phyloP scores from a whole-genome alignment of 768 basidiomycete genomes.

The Mycena polygramma region DNA sequence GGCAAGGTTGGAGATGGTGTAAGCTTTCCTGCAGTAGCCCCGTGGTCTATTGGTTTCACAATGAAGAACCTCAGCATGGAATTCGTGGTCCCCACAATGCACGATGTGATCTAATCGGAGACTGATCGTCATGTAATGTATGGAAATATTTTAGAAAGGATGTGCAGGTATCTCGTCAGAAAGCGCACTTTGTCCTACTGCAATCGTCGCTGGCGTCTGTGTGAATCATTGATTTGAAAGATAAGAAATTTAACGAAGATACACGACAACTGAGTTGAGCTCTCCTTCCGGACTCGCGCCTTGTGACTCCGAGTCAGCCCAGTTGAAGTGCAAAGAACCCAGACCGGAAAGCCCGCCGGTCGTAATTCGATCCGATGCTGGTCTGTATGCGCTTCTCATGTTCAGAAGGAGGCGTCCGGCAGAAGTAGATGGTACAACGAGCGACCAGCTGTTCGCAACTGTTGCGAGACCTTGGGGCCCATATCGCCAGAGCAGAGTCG shows the following conservation, averaged over 20 bases:
- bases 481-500: slow-evolving; percentile 35
- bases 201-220: too few species aligned
- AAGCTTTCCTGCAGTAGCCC: slow-evolving; percentile 43
- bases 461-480: slow-evolving; percentile 32
- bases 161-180: too few species aligned
- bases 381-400: slow-evolving; percentile 25
- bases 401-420: slow-evolving; percentile 34
- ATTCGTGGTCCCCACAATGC: slow-evolving; percentile 26
- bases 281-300: background rate
- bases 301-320: slow-evolving; percentile 11
- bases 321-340: slow-evolving; percentile 31
- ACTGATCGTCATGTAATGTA: too few species aligned
- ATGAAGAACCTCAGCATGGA: slow-evolving; percentile 35
- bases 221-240: too few species aligned
- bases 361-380: slow-evolving; percentile 24
- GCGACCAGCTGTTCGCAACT: slow-evolving; percentile 36
- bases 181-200: too few species aligned
- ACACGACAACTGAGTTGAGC: background rate
- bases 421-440: slow-evolving; percentile 36
- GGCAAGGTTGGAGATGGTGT: slow-evolving; percentile 45
- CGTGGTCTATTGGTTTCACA: slow-evolving; percentile 37
- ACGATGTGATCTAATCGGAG: slow-evolving; percentile 19
- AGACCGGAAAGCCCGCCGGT: slow-evolving; percentile 28
- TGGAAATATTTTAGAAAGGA: too few species aligned
- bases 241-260: too few species aligned